Conservation (phyloP, 768 basidiomycete genomes). For the Kwoniella sp. region DNA sequence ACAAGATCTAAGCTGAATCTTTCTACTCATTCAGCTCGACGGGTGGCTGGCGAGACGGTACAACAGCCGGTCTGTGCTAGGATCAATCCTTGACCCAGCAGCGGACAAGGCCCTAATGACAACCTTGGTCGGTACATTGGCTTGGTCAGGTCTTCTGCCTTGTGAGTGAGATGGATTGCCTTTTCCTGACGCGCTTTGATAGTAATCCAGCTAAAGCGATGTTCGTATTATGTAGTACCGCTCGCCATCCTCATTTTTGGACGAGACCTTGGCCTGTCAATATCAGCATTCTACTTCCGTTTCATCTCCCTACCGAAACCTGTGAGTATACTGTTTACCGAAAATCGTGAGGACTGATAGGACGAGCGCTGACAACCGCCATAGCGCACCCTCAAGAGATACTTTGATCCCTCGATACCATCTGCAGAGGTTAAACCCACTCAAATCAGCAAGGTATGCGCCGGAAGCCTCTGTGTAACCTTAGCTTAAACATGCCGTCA, state of each 20-base stretch:
- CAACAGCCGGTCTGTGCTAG: constrained; percentile 86
- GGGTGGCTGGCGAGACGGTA: constrained; percentile 85
- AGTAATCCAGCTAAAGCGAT: background rate
- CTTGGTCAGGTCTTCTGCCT: constrained; percentile 80
- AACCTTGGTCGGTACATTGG: constrained; percentile 81
- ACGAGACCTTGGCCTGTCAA: constrained; percentile 78
- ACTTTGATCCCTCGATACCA: constrained; percentile 95
- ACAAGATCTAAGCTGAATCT: too few species aligned
- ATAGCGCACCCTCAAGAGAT: constrained; percentile 79
- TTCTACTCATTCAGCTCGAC: constrained; percentile 67
- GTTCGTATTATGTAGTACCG: constrained; percentile 64
- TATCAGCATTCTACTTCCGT: constrained; percentile 90
- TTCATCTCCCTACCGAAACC: constrained; percentile 86
- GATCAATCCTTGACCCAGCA: constrained; percentile 92
- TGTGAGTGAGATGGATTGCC: too few species aligned
- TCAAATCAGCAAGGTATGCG: constrained; percentile 78
- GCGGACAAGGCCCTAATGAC: constrained; percentile 97
- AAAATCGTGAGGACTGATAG: too few species aligned
- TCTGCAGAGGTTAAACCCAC: constrained; percentile 95
- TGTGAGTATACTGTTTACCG: constrained; percentile 63
- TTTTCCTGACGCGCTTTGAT: too few species aligned
- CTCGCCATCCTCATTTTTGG: constrained; percentile 84
- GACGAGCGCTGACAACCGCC: constrained; percentile 42
- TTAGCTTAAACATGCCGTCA: too few species aligned
- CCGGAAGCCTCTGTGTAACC: too few species aligned